A percentile compares a stretch with the other conserved stretches of the same genome.
These are phyloP conservation scores for Trichothecium roseum DNA, from an alignment of 2,329 filamentous ascomycete genomes.

Conservation along the genomic window DNA sequence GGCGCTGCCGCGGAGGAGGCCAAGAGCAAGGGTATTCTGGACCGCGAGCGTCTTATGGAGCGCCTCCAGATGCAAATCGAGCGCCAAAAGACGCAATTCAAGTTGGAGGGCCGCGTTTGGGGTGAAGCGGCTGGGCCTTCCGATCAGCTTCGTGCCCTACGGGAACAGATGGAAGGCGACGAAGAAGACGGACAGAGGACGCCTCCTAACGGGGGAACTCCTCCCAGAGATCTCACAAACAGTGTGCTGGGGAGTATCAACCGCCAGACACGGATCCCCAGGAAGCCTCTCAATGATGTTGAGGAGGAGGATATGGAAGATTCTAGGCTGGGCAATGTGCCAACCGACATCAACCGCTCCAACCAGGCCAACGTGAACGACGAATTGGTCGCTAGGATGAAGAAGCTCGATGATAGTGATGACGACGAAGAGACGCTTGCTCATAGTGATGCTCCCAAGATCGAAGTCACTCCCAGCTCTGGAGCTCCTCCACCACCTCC, in stretches of 20 bases:
- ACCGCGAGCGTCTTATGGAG: conserved; percentile 86
- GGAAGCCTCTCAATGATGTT: conserved; percentile 38
- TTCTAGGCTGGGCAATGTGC: conserved; percentile 30
- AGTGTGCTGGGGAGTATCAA: conserved; percentile 65
- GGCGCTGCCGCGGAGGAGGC: conserved; percentile 34
- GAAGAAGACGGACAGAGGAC: conserved; percentile 35
- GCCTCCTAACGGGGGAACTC: conserved; percentile 38
- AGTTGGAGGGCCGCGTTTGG: conserved; percentile 89
- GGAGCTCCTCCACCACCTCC: conserved; percentile 31
- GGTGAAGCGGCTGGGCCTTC: conserved; percentile 74
- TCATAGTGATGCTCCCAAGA: conserved; percentile 50
- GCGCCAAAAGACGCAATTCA: conserved; percentile 94
- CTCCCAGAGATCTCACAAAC: conserved; percentile 55
- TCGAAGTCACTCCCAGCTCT: conserved; percentile 39
- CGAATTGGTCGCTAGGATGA: conserved; percentile 68
- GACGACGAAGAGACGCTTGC: conserved; percentile 57
- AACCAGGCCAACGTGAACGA: conserved; percentile 53
- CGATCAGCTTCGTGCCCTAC: conserved; percentile 80
- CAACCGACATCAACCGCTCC: conserved; percentile 40
- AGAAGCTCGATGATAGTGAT: conserved; percentile 62
- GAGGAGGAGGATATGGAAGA: conserved; percentile 28
- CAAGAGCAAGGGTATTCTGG: conserved; percentile 74
- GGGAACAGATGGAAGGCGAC: conserved; percentile 83
- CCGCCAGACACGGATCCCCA: conserved; percentile 45
- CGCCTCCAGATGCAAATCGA: conserved; percentile 91